Percentiles rank a stretch among this genome's conserved stretches.
Evolutionary conservation across 495 filamentous ascomycete species (phyloP).

Genomic region (Penicilliopsis zonata): DNA sequence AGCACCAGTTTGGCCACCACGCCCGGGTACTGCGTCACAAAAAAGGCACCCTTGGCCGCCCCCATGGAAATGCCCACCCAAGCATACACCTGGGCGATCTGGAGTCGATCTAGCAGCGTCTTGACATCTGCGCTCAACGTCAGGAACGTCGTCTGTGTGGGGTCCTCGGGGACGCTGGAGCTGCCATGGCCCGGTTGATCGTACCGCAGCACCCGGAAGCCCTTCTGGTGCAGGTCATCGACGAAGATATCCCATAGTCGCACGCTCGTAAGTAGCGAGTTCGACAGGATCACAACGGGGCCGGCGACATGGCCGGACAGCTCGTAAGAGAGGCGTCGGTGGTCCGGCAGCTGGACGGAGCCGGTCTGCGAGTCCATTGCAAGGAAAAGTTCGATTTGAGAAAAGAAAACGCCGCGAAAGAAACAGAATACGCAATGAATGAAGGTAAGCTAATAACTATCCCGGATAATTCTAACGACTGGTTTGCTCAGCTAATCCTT

Average conservation of each 20-base stretch:
- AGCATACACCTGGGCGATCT: conserved; percentile 10
- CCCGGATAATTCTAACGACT: no score
- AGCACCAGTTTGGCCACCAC: conserved; percentile 11
- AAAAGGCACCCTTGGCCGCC: conserved; percentile 15
- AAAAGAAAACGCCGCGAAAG: no score
- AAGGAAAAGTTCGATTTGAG: no score
- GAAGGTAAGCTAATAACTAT: no score
- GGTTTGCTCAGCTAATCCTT: no score
- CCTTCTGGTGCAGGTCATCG: conserved; percentile 7
- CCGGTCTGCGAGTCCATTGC: not conserved
- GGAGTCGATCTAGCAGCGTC: conserved; percentile 9
- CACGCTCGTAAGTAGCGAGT: conserved; percentile 10
- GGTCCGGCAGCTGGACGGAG: conserved; percentile 5
- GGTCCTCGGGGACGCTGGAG: conserved; percentile 11
- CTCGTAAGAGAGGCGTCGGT: conserved; percentile 6
- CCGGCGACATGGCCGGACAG: conserved; percentile 3
- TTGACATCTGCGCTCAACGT: conserved; percentile 17
- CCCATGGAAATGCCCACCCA: conserved; percentile 25
- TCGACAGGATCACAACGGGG: conserved; percentile 13
- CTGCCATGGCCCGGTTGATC: conserved; percentile 21
- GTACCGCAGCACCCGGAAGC: conserved; percentile 17
- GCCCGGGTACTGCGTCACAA: conserved; percentile 12
- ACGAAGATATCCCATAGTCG: conserved; percentile 16
- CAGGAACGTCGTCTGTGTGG: conserved; percentile 15
- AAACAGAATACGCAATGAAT: no score